A percentile compares a stretch with the other conserved stretches of the same genome.
Conservation (phyloP, 1,284 basidiomycete species). For the Ustilago trichophora region DNA sequence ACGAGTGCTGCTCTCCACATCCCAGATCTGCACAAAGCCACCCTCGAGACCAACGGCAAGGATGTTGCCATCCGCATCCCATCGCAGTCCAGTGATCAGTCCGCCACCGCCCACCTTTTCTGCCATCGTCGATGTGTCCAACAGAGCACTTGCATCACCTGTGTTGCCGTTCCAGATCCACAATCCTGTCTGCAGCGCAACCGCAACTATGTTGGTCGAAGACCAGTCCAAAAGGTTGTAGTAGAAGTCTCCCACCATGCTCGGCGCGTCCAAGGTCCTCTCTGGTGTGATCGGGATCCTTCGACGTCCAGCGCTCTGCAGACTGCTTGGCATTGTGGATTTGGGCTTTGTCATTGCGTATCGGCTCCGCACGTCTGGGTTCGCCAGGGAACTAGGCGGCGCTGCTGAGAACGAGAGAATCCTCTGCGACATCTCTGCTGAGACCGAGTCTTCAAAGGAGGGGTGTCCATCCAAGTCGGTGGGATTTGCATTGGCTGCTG, state of each 20-base stretch:
- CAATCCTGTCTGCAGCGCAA: slow-evolving; percentile 56
- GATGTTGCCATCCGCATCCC: slow-evolving; percentile 86
- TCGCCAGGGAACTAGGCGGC: slow-evolving; percentile 65
- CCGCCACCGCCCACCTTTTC: slow-evolving; percentile 63
- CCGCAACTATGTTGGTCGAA: slow-evolving; percentile 74
- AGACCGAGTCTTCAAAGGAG: slow-evolving; percentile 57
- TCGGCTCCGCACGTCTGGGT: slow-evolving; percentile 62
- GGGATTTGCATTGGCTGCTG: slow-evolving; percentile 47
- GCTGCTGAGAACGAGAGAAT: slow-evolving; percentile 69
- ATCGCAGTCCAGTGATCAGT: slow-evolving; percentile 80
- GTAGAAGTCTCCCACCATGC: slow-evolving; percentile 96
- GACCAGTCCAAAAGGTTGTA: slow-evolving; percentile 94
- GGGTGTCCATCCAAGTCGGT: slow-evolving; percentile 50
- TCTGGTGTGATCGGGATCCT: slow-evolving; percentile 85
- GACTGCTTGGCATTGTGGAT: slow-evolving; percentile 55
- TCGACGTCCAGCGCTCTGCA: slow-evolving; percentile 71
- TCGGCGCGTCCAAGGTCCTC: slow-evolving; percentile 91
- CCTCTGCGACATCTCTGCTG: slow-evolving; percentile 66
- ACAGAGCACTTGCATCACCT: slow-evolving; percentile 80
- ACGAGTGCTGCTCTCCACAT: slow-evolving; percentile 80
- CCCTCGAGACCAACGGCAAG: slow-evolving; percentile 85
- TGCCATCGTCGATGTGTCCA: slow-evolving; percentile 55
- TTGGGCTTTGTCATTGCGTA: slow-evolving; percentile 60
- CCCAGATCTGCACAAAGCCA: slow-evolving; percentile 95
- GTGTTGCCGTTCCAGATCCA: slow-evolving; percentile 85